Evolutionary conservation across 305 asterid species (phyloP), one percentile per base, ranked within the genome.

Genomic region (Rubia peregrina): DNA sequence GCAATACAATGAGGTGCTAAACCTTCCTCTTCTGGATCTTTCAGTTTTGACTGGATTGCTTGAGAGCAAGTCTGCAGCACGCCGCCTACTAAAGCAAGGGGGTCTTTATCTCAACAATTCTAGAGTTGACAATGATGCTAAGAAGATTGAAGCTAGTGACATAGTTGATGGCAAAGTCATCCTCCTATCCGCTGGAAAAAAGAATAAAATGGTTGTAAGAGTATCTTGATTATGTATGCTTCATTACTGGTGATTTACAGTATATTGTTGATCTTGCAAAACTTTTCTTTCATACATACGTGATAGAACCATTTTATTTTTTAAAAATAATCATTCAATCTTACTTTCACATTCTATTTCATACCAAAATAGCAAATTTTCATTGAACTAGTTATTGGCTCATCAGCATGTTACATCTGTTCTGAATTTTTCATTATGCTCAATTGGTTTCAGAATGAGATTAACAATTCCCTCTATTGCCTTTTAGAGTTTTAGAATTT

Each of bases 141-240:
- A 87, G 86, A 90, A 74, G 85, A 84, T 90, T 70, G 96, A 92
- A 78, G 76, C 76, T 26, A 83, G 76, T 77, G 97, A 92, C 79
- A 87, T 92, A 75, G 82, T 90, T 16, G 96, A 87, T 70, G 91
- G 95, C 24, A 92, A 84, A 72, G 85, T 90, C 70, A 75, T 92
- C 38, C 96, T 92, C 78, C 70, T 92, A 67, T 87, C 98, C 17
- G 92, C 96, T 0, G 97, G 98, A 80, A 92, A 90, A 90, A 92
- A 92, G 90, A 90, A 87, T 72, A 92, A 87, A 83, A 87, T 92
- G 95, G 80, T 92, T 66, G 95, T 92, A 72, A 89, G 95, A 73
- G 67, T 90, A 65, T 81, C 95, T 61, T 89, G 66, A 69, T 61
- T 42, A 7, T 51, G 16, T 60, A 17, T 55, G 33, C 60, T 68